Conservation (phyloP, 2,329 filamentous ascomycete genomes). For the Emydomyces testavorans region DNA sequence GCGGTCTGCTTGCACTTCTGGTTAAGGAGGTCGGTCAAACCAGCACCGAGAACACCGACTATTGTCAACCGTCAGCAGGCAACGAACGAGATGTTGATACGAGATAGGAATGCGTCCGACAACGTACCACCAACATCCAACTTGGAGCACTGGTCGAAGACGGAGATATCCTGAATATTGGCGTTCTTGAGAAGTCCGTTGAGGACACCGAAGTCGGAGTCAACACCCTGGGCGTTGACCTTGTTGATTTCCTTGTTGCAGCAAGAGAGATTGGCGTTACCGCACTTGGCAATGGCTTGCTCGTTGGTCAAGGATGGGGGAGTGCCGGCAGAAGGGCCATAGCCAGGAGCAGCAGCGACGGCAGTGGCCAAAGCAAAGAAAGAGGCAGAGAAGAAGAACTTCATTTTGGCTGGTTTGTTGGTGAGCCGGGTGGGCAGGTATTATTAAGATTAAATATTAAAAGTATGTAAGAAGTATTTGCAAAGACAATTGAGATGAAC, state of each 20-base stretch:
- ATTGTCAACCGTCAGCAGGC: neutral
- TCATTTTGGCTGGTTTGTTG: conserved; percentile 16
- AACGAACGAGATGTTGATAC: neutral
- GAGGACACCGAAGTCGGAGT: conserved; percentile 27
- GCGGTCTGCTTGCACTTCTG: conserved; percentile 13
- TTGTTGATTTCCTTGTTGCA: conserved; percentile 30
- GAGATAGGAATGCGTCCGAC: no score
- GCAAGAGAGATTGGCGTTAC: conserved; percentile 15
- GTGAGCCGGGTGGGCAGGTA: conserved; percentile 7
- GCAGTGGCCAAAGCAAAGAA: conserved; percentile 35
- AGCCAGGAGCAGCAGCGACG: conserved; percentile 19
- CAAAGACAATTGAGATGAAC: conserved; percentile 10
- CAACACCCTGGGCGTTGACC: conserved; percentile 28
- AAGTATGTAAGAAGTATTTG: conserved; percentile 9
- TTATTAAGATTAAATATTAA: conserved; percentile 15
- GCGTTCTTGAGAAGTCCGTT: conserved; percentile 27
- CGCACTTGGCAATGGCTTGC: conserved; percentile 13
- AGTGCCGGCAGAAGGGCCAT: neutral
- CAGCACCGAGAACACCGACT: conserved; percentile 24
- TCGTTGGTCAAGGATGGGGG: conserved; percentile 8
- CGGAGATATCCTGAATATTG: conserved; percentile 27
- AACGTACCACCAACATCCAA: conserved; percentile 26
- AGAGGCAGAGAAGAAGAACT: conserved; percentile 28
- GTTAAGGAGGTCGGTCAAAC: conserved; percentile 17
- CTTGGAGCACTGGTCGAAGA: conserved; percentile 36